phyloP scores from a whole-genome alignment of 2,329 filamentous ascomycete species.

The Aspergillus novoparasiticus region DNA sequence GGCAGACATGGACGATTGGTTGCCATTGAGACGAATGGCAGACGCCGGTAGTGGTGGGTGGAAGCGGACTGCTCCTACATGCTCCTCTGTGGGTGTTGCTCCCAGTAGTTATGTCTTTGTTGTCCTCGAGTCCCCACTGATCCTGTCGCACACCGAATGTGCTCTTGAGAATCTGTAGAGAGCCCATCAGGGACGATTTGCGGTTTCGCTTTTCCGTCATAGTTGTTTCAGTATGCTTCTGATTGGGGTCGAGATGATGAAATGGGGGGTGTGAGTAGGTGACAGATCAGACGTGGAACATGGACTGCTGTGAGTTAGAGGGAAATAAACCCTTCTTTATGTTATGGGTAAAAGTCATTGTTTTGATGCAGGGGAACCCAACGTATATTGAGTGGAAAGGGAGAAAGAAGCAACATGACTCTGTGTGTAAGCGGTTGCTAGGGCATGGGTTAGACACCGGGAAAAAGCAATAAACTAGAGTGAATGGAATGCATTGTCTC shows the following conservation, averaged over 20 bases:
- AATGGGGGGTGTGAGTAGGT: neutral
- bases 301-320: neutral
- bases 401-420: neutral
- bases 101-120: neutral
- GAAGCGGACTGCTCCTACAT: neutral
- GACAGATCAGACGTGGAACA: neutral
- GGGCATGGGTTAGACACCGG: neutral
- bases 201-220: slow-evolving; percentile 17
- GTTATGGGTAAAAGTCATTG: neutral
- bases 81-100: neutral
- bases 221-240: neutral
- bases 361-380: neutral
- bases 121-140: neutral
- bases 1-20: neutral
- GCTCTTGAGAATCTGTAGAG: slow-evolving; percentile 24
- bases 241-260: neutral
- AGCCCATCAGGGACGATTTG: slow-evolving; percentile 19
- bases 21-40: neutral
- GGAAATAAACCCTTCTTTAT: neutral
- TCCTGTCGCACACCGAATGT: slow-evolving; percentile 15
- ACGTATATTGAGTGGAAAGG: neutral
- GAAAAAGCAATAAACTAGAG: neutral
- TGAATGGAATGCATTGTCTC: neutral
- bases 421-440: neutral
- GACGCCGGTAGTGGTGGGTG: neutral